Evolutionary conservation across 192 early-diverging fungal species (phyloP), one percentile per base, ranked within the genome.

Genomic region (Coemansia sp.): DNA sequence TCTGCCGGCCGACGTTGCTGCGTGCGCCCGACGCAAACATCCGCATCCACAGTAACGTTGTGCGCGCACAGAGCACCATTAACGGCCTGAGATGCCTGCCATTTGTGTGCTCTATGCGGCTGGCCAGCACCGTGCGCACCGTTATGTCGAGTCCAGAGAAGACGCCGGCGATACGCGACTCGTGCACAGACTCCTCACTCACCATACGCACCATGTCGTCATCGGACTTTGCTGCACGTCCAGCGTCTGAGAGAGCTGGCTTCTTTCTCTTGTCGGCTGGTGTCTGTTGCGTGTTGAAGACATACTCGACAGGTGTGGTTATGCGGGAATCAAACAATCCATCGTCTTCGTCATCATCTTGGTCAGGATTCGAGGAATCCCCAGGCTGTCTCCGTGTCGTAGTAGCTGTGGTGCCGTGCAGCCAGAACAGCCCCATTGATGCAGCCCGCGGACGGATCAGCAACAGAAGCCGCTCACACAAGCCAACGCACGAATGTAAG

Each of bases 1-100:
- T 45, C 57, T 79, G 77, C 1, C 33, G 7, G 8, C 53, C 57
- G 8, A 55, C 71, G 23, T 64, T 71, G 25, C 68, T 58, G 18
- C 77, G 59, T 4, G 77, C 77, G 21, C 56, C 59, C 1, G 56
- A 25, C 0, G 68, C 43, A 58, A 64, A 74, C 40, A 62, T 28
- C 18, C 40, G 25, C 8, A 71, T 62, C 77, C 77, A 79, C 25
- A 59, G 63, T 57, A 79, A 26, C 7, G 53, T 10, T 10, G 61
- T 66, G 3, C 70, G 26, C 15, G 33, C 2, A 12, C 46, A 49
- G 42, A 72, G 69, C 8, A 67, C 35, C 66, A 66, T 9, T 12
- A 56, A 39, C 33, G 23, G 18, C 5, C 51, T n/a, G n/a, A n/a
- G n/a, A n/a, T n/a, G n/a, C 10, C 31, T 45, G 25, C 39, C 57